These are phyloP conservation scores for Hansenula sp. DNA, from an alignment of 1,139 yeast genomes.

Conservation along the genomic window DNA sequence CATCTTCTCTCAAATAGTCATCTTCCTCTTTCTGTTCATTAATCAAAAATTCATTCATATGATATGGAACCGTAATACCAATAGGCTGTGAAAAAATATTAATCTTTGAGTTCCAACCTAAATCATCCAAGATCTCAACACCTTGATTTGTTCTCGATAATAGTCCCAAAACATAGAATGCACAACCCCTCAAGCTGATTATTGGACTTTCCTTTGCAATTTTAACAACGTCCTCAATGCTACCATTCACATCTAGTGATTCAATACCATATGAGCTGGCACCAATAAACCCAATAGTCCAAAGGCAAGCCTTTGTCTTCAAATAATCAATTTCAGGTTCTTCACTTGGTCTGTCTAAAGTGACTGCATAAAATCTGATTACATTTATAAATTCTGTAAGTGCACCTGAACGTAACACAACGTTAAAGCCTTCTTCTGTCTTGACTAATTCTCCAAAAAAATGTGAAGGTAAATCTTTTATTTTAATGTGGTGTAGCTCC, in stretches of 20 bases:
- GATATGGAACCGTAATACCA: slow-evolving; percentile 53
- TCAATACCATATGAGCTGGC: slow-evolving; percentile 65
- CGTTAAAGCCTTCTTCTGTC: slow-evolving; percentile 72
- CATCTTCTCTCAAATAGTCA: slow-evolving; percentile 9
- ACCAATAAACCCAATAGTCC: slow-evolving; percentile 87
- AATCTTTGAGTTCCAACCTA: slow-evolving; percentile 65
- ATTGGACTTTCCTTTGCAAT: slow-evolving; percentile 51
- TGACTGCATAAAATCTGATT: slow-evolving; percentile 30
- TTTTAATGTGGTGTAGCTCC: slow-evolving; percentile 4
- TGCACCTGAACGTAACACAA: slow-evolving; percentile 44
- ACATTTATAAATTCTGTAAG: slow-evolving; percentile 38
- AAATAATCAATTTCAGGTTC: slow-evolving; percentile 26
- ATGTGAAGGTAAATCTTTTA: slow-evolving; percentile 47
- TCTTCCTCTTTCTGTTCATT: slow-evolving; percentile 6
- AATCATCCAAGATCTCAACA: slow-evolving; percentile 78
- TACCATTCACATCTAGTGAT: slow-evolving; percentile 55
- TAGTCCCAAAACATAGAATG: slow-evolving; percentile 75
- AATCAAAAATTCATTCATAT: slow-evolving; percentile 14
- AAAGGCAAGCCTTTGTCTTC: slow-evolving; percentile 69
- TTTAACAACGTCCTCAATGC: slow-evolving; percentile 50
- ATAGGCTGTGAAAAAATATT: slow-evolving; percentile 48
- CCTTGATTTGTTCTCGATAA: slow-evolving; percentile 75
- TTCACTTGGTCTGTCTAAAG: slow-evolving; percentile 12
- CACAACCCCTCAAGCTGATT: slow-evolving; percentile 68
- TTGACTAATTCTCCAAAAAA: slow-evolving; percentile 77